Evolutionary conservation across 495 filamentous ascomycete species (phyloP).

Genomic region (Xylaria venustula): DNA sequence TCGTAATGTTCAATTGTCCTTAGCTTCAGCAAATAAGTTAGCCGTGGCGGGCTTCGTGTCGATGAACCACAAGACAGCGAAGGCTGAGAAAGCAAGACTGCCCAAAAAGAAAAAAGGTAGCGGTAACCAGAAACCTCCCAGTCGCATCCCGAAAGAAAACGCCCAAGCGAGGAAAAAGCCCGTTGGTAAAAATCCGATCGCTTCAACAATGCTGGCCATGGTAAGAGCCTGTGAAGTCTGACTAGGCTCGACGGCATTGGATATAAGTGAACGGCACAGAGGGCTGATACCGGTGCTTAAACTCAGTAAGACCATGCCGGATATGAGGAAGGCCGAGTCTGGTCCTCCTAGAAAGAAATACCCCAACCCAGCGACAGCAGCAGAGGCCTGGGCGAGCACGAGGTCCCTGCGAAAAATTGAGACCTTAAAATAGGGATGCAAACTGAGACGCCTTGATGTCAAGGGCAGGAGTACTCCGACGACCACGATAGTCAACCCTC

Average conservation of each 20-base stretch:
- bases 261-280: slow-evolving; percentile 48
- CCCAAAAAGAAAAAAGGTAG: background rate
- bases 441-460: slow-evolving; percentile 36
- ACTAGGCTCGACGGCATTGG: slow-evolving; percentile 50
- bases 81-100: background rate
- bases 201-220: slow-evolving; percentile 56
- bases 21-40: no score
- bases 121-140: background rate
- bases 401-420: slow-evolving; percentile 52
- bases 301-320: slow-evolving; percentile 50
- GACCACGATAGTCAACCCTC: slow-evolving; percentile 49
- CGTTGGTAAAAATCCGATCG: slow-evolving; percentile 32
- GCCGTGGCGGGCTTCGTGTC: background rate
- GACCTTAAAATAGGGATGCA: slow-evolving; percentile 26
- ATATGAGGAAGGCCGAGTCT: slow-evolving; percentile 36
- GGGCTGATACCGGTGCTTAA: slow-evolving; percentile 52
- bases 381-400: slow-evolving; percentile 47
- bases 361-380: slow-evolving; percentile 38
- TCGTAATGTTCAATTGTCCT: no score
- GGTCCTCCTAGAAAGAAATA: slow-evolving; percentile 34
- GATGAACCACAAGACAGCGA: background rate
- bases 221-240: slow-evolving; percentile 58
- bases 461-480: slow-evolving; percentile 48
- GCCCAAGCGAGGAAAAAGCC: background rate
- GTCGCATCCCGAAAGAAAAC: background rate